These are phyloP conservation scores for Mallotus japonicus DNA, from an alignment of 441 rosid genomes.

Conservation along the genomic window DNA sequence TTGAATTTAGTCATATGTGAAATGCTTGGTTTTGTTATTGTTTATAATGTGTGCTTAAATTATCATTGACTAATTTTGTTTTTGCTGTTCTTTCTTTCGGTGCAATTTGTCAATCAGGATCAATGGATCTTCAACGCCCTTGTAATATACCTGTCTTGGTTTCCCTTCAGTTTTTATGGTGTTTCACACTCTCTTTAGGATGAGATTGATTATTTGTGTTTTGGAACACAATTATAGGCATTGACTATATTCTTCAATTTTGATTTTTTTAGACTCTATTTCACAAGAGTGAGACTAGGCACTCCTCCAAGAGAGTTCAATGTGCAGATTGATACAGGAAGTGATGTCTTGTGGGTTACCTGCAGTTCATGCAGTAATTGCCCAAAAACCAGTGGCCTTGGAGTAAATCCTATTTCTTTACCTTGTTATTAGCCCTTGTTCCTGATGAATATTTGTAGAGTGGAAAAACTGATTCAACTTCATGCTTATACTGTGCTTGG, in stretches of 20 bases:
- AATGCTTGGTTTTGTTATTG: slow-evolving; percentile 6
- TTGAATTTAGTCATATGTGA: background rate
- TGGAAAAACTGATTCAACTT: slow-evolving; percentile 17
- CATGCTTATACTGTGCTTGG: slow-evolving; percentile 21
- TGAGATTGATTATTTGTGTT: slow-evolving; percentile 10
- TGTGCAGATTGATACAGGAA: slow-evolving; percentile 96
- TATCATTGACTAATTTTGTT: slow-evolving; percentile 22
- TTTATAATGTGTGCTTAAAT: slow-evolving; percentile 3
- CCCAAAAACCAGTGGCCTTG: slow-evolving; percentile 81
- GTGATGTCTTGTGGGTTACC: slow-evolving; percentile 92
- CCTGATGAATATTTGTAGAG: background rate
- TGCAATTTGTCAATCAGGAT: slow-evolving; percentile 24
- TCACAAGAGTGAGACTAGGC: slow-evolving; percentile 78
- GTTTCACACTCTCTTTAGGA: slow-evolving; percentile 6
- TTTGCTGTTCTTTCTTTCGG: slow-evolving; percentile 24
- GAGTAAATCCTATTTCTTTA: slow-evolving; percentile 42
- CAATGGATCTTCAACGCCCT: slow-evolving; percentile 27
- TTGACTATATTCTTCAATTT: slow-evolving; percentile 24
- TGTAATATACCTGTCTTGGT: slow-evolving; percentile 27
- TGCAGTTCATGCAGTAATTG: slow-evolving; percentile 88
- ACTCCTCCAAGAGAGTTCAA: slow-evolving; percentile 83
- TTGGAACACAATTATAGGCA: slow-evolving; percentile 1
- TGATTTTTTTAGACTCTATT: slow-evolving; percentile 65
- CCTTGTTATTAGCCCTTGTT: slow-evolving; percentile 4
- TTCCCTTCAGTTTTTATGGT: slow-evolving; percentile 15